Evolutionary conservation across 768 basidiomycete genomes (phyloP).

Genomic region (Exsudoporus frostii): DNA sequence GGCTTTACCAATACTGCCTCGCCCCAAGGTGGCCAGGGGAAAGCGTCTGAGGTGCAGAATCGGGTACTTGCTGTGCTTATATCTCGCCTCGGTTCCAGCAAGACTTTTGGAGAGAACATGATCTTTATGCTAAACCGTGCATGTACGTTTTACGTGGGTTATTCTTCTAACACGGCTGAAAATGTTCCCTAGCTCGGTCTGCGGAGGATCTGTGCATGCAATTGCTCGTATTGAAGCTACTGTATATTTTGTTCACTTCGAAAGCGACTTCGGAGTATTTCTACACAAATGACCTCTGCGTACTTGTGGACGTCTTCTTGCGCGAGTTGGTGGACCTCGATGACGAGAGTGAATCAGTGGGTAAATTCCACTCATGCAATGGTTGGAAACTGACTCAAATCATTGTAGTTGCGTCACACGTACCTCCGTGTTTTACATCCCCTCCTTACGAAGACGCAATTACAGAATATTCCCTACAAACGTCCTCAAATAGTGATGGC

Average conservation of each 20-base stretch:
- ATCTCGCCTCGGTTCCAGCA: conserved; percentile 79
- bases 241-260: conserved; percentile 94
- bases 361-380: conserved; percentile 28
- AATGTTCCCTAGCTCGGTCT: conserved; percentile 59
- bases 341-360: conserved; percentile 88
- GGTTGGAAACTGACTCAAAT: conserved; percentile 2
- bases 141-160: conserved; percentile 48
- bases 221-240: conserved; percentile 86
- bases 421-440: conserved; percentile 96
- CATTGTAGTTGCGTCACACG: conserved; percentile 80
- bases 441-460: conserved; percentile 89
- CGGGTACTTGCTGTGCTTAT: conserved; percentile 80
- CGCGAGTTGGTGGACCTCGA: conserved; percentile 89
- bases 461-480: conserved; percentile 84
- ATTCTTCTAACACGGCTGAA: conserved; percentile 5
- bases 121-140: conserved; percentile 99
- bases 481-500: conserved; percentile 82
- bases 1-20: conserved; percentile 41
- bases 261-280: conserved; percentile 93
- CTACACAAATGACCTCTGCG: conserved; percentile 95
- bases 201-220: conserved; percentile 95
- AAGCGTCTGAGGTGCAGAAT: conserved; percentile 55
- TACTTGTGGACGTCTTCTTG: conserved; percentile 97
- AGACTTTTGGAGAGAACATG: conserved; percentile 97
- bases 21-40: conserved; percentile 23